Base-by-base conservation (phyloP, 129 eudicot genomes). In the Chrysanthemum makinoi region DNA sequence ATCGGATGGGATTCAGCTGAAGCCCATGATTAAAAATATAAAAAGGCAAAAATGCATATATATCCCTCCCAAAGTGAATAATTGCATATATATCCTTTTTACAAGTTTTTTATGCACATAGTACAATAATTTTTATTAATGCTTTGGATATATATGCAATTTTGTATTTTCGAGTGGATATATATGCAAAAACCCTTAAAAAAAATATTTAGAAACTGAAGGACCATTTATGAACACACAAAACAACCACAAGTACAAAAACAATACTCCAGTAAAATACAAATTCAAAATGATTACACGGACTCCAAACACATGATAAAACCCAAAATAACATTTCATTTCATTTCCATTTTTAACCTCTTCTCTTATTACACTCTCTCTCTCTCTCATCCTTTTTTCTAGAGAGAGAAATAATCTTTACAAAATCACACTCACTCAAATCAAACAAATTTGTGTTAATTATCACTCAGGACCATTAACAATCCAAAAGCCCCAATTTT, bases 281-380 rank as follows among this genome's bases (percentile, higher is more conserved):
- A 62, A 54, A 52, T 33, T 77, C 22, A 59, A 62, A 4, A 44
- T 18, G 7, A 17, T 15, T 6, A 52, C 57, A 43, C 80, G 81
- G 81, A 77, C 76, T 22, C 63, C 72, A 77, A 70, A 77, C 20
- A 64, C 66, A 14, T 77, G 33, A 77, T 77, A 24, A 70, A 77
- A 51, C 71, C 72, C 44, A 24, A 44, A 67, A 62, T 70, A 77
- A 62, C 15, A 6, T 58, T n/a, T 48, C 56, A 30, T 57, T 43
- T 19, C 55, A n/a, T 62, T 70, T 63, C 10, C 44, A 11, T 39
- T 61, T 50, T 0, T 30, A 1, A 33, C 44, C 43, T 43, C 66
- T 65, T 59, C 7, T 18, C 33, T 6, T 43, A 12, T 2, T 10
- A 64, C 68, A 6, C 12, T 69, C 75, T 76, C 79, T 16, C 61